These are phyloP conservation scores for Trichoderma hamatum DNA, from an alignment of 2,329 filamentous ascomycete genomes.

Conservation along the genomic window DNA sequence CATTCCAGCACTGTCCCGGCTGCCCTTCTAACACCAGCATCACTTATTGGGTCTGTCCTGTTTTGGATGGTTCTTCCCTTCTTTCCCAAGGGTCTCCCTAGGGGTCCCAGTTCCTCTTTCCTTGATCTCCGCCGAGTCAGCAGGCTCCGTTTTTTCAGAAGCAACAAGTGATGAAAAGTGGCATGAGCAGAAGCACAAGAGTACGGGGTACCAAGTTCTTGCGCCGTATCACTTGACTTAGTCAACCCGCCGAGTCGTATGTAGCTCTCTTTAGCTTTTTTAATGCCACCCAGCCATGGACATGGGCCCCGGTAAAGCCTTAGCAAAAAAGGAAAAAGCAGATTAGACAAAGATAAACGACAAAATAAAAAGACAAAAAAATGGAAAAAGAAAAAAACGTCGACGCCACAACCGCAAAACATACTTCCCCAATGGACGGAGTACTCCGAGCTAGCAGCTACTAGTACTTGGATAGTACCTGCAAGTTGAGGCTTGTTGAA, in stretches of 20 bases:
- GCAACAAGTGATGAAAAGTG: not conserved
- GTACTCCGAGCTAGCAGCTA: not conserved
- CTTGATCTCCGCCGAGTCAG: conserved; percentile 17
- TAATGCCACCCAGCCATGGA: not conserved
- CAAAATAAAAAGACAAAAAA: not conserved
- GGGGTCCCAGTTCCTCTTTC: not conserved
- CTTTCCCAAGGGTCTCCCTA: conserved; percentile 2
- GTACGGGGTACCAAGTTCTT: not conserved
- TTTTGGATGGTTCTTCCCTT: conserved; percentile 2
- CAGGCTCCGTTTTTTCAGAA: conserved; percentile 4
- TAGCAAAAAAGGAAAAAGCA: not conserved
- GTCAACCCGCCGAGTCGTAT: not conserved
- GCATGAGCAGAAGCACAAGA: not conserved
- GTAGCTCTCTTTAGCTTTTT: not conserved
- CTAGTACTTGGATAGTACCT: not conserved
- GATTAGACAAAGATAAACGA: not conserved
- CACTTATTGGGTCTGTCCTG: not conserved
- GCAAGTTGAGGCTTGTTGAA: not conserved
- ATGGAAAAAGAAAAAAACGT: not conserved
- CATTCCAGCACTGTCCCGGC: not conserved
- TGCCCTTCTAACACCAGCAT: not conserved
- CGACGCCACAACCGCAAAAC: not conserved
- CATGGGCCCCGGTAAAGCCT: not conserved
- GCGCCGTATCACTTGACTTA: not conserved
- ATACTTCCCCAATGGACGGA: not conserved